phyloP scores from a whole-genome alignment of 129 eudicot species.

The Dittrichia graveolens region DNA sequence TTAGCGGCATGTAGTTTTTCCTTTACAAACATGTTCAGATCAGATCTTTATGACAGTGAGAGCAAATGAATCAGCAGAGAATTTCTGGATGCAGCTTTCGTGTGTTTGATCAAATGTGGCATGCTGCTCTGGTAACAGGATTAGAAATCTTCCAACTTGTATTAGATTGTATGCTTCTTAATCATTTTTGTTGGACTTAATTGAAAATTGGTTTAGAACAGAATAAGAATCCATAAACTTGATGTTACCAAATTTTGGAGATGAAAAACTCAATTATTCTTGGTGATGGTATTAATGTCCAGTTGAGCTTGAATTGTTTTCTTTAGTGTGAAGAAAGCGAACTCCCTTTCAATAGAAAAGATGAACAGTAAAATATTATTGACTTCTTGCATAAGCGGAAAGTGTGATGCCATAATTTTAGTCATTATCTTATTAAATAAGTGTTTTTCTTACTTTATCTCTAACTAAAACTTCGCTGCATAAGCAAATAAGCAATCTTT shows the following conservation, averaged over 20 bases:
- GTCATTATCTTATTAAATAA: background rate
- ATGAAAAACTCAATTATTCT: constrained; percentile 29
- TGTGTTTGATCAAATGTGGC: constrained; percentile 28
- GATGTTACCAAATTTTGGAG: constrained; percentile 9
- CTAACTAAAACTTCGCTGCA: background rate
- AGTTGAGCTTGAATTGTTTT: constrained; percentile 16
- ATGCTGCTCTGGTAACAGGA: constrained; percentile 21
- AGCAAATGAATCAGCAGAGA: constrained; percentile 54
- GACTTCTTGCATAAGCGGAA: background rate
- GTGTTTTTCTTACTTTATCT: background rate
- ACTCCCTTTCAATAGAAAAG: too few species aligned
- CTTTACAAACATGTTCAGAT: constrained; percentile 55
- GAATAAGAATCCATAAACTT: constrained; percentile 28
- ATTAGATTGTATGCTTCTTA: constrained; percentile 3
- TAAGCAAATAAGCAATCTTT: background rate
- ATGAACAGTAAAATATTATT: too few species aligned
- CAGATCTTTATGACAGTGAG: constrained; percentile 79
- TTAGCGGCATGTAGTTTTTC: constrained; percentile 24
- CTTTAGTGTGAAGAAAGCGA: too few species aligned
- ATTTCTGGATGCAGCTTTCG: constrained; percentile 3
- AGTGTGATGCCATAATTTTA: constrained; percentile 13
- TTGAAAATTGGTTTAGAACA: constrained; percentile 22
- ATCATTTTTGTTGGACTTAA: constrained; percentile 28
- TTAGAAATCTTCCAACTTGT: constrained; percentile 16
- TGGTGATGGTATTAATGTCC: constrained; percentile 4